Base-by-base conservation (phyloP, 371 early-diverging fungal genomes). In the Mucor indicus region DNA sequence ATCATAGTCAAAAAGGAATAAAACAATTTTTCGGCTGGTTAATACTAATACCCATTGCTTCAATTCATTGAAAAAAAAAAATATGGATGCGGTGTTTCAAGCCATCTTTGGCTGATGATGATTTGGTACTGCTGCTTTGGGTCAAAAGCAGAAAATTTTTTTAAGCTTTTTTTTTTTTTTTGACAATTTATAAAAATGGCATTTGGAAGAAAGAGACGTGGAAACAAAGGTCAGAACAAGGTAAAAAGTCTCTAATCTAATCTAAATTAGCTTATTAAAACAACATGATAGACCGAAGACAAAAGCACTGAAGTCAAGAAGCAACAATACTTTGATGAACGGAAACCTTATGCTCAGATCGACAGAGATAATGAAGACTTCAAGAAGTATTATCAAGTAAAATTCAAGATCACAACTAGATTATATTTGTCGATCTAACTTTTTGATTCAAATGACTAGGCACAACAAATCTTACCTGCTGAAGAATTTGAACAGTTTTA, bases 401-500 rank as follows among this genome's bases (percentile, higher is more conserved):
- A 4, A 6, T 16, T 17, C 33, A 35, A 24, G 16, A 15, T n/a
- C n/a, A n/a, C n/a, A n/a, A n/a, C n/a, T n/a, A n/a, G n/a, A n/a
- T n/a, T n/a, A n/a, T 7, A 21, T 13, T 16, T 27, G n/a, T 9
- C 33, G 33, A 30, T 12, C 30, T 29, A 8, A 6, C 30, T 29
- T 6, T 29, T 29, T 8, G 12, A 6, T 6, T 31, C 3, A 4
- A 30, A 48, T 4, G 7, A 45, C 38, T 57, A 75, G 72, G 38
- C 52, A n/a, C 96, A 96, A 64, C 69, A 81, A 47, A 72, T 96
- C 27, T 60, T 96, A 25, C 62, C 84, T 13, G 90, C 85, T 11
- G 89, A 87, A 35, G 97, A 96, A 65, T 95, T 87, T 78, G 81
- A 83, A 4, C 47, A 52, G 38, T 87, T 93, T 53, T 80, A 86